Evolutionary conservation across 768 basidiomycete genomes (phyloP), one percentile per base, ranked within the genome.

Genomic region (Dioszegia crocea): DNA sequence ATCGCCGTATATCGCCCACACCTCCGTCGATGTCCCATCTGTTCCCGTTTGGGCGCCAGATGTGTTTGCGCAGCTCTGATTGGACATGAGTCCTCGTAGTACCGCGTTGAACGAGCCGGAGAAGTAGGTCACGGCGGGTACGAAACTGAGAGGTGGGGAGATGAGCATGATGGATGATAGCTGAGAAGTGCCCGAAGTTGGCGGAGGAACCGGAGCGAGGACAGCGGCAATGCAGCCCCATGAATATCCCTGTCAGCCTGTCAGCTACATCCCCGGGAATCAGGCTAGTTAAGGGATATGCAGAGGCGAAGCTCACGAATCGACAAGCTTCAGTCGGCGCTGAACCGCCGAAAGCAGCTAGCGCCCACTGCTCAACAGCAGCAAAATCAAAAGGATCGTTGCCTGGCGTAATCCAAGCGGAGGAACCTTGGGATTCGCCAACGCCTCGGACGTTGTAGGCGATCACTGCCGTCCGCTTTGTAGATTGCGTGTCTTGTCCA

Each of bases 391-490:
- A 47, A 10, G 60, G 62, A 51, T 64, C 63, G 24, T 30, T 41
- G 8, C 65, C 63, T 8, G 65, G 36, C 38, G 63, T 64, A 6
- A 66, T 41, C 49, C 44, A 55, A 24, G 52, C 36, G 16, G 59
- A 26, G 4, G 30, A 51, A 3, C 68, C 71, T 17, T 49, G 41
- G 6, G 62, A 64, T 1, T 40, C 17, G 0, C 71, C 71, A 4
- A 67, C 64, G 3, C 71, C 71, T 21, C 71, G 47, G 26, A 57
- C 62, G 45, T 73, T 73, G 46, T 61, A 73, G 1, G 64, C 56
- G 31, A 73, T 30, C 21, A 73, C 56, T 0, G 62, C 67, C 1
- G 68, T n/a, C n/a, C n/a, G n/a, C n/a, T n/a, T 69, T 16, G 33
- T 46, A 36, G 48, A 6, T 38, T 33, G 12, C 38, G 49, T 16